Percentiles rank a stretch among this genome's conserved stretches.
Conservation (phyloP, 257 asterid genomes). For the Coffea canephora region DNA sequence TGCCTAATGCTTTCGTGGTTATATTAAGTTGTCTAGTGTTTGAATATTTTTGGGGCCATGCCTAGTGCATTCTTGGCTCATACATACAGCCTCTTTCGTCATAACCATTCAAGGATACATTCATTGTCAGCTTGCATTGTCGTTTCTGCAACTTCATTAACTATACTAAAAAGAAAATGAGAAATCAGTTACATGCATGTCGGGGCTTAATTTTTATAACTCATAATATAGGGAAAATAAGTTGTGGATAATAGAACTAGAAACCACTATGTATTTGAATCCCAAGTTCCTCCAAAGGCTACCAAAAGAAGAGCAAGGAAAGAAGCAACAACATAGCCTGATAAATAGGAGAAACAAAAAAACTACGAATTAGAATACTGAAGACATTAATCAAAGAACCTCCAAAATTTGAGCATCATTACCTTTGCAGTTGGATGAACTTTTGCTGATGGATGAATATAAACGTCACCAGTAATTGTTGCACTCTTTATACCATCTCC, state of each 20-base stretch:
- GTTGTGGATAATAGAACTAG: not conserved
- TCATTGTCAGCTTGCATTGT: not conserved
- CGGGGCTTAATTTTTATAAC: not conserved
- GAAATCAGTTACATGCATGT: not conserved
- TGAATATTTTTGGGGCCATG: no score
- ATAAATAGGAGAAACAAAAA: not conserved
- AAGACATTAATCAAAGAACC: not conserved
- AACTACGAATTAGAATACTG: not conserved
- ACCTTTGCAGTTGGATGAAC: slow-evolving; percentile 90
- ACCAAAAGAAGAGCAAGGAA: not conserved
- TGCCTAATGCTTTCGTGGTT: no score
- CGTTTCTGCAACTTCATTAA: not conserved
- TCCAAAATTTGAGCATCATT: not conserved
- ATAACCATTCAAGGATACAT: not conserved
- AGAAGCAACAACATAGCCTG: not conserved
- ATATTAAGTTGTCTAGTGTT: not conserved
- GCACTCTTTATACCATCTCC: slow-evolving; percentile 39
- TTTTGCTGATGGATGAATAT: slow-evolving; percentile 73
- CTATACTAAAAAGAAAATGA: not conserved
- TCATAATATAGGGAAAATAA: not conserved
- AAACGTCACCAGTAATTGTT: slow-evolving; percentile 34
- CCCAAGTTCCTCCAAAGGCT: not conserved
- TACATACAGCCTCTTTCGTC: not conserved
- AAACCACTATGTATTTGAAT: not conserved
- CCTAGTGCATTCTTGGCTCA: not conserved